Evolutionary conservation across 1,284 basidiomycete genomes (phyloP).

Genomic region (Boletellus deceptivus): DNA sequence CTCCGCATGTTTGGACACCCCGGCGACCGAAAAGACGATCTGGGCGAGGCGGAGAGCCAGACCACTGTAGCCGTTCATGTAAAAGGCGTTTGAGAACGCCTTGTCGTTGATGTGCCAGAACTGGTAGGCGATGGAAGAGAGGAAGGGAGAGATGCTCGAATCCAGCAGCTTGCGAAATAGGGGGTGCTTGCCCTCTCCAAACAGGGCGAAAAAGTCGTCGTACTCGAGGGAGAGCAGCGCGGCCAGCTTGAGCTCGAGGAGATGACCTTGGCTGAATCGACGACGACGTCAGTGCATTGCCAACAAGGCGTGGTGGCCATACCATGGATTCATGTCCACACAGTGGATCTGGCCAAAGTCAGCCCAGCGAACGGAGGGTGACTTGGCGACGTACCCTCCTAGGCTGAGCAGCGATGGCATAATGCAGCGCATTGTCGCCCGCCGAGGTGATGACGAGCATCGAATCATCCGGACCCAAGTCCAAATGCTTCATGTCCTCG

Average conservation of each 20-base stretch:
- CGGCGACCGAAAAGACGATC: constrained; percentile 59
- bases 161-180: constrained; percentile 68
- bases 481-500: constrained; percentile 71
- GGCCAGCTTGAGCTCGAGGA: constrained; percentile 79
- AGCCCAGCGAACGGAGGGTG: not conserved
- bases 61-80: constrained; percentile 73
- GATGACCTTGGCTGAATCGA: constrained; percentile 69
- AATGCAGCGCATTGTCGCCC: constrained; percentile 82
- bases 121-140: constrained; percentile 74
- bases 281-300: not conserved
- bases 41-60: constrained; percentile 68
- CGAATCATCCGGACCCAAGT: constrained; percentile 62
- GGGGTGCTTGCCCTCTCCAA: constrained; percentile 65
- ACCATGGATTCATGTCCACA: constrained; percentile 70
- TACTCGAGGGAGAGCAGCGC: constrained; percentile 62
- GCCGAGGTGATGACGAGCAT: constrained; percentile 79
- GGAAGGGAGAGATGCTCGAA: constrained; percentile 63
- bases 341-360: constrained; percentile 58
- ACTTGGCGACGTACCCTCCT: constrained; percentile 6
- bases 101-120: constrained; percentile 73
- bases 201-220: constrained; percentile 71
- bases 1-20: constrained; percentile 57
- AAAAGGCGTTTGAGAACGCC: constrained; percentile 69
- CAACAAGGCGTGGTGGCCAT: constrained; percentile 4
- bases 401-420: constrained; percentile 67